These are phyloP conservation scores for Calonectria honghensis DNA, from an alignment of 2,329 filamentous ascomycete species.

Conservation along the genomic window DNA sequence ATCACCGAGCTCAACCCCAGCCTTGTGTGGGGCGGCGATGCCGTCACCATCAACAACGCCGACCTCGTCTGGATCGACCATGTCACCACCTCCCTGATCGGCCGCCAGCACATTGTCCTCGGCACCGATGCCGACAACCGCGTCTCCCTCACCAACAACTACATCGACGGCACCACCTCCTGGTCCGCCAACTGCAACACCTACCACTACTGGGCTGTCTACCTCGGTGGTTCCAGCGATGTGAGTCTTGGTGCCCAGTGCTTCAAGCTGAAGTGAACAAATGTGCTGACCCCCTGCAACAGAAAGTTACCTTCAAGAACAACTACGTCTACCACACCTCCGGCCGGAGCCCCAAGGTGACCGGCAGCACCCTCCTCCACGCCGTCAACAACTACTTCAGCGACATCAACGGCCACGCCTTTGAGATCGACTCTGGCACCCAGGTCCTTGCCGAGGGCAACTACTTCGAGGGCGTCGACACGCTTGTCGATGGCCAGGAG, in stretches of 20 bases:
- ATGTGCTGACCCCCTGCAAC: neutral
- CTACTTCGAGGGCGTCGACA: constrained; percentile 72
- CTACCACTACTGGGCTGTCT: constrained; percentile 77
- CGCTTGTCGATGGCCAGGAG: constrained; percentile 59
- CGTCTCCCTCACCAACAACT: constrained; percentile 76
- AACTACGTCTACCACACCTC: constrained; percentile 77
- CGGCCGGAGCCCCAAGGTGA: constrained; percentile 75
- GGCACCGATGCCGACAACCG: constrained; percentile 72
- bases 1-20: constrained; percentile 74
- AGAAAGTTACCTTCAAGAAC: constrained; percentile 72
- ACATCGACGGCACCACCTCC: constrained; percentile 72
- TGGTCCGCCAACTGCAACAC: constrained; percentile 76
- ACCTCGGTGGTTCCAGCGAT: constrained; percentile 74
- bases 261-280: neutral
- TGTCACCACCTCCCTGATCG: constrained; percentile 74
- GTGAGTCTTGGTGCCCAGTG: constrained; percentile 47
- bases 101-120: constrained; percentile 77
- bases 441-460: constrained; percentile 74
- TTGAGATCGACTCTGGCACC: constrained; percentile 68
- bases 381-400: constrained; percentile 79
- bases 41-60: constrained; percentile 70
- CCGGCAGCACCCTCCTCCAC: constrained; percentile 74
- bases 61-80: constrained; percentile 72
- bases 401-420: constrained; percentile 73
- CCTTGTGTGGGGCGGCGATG: constrained; percentile 77